Percentiles rank a stretch among this genome's conserved stretches.
Conservation (phyloP, 2,329 filamentous ascomycete genomes). For the Zymoseptoria tritici region DNA sequence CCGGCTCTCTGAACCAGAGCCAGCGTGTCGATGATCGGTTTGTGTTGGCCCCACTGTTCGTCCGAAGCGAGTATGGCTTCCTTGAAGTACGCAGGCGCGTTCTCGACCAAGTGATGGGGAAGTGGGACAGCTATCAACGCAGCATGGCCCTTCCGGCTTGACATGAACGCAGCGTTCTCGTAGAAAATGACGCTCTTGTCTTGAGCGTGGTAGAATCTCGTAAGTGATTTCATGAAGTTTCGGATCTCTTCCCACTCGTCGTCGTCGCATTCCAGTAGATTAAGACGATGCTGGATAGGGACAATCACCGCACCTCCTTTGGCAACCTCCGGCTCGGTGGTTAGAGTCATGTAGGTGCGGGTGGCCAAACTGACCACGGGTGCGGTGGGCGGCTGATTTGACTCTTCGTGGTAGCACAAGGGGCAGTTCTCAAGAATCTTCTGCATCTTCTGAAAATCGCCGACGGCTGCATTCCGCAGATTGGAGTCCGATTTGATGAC, state of each 20-base stretch:
- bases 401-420: constrained; percentile 87
- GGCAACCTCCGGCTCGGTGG: constrained; percentile 80
- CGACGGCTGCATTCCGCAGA: constrained; percentile 78
- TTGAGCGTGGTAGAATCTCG: constrained; percentile 87
- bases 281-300: constrained; percentile 76
- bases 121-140: constrained; percentile 80
- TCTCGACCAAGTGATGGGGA: constrained; percentile 84
- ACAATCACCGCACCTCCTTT: constrained; percentile 81
- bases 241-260: constrained; percentile 99
- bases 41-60: constrained; percentile 92
- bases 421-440: constrained; percentile 79
- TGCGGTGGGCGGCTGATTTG: constrained; percentile 61
- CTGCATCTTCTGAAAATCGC: constrained; percentile 84
- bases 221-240: constrained; percentile 97
- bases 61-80: constrained; percentile 85
- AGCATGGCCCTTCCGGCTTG: constrained; percentile 66
- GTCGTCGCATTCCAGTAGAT: constrained; percentile 95
- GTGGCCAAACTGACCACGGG: constrained; percentile 82
- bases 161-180: constrained; percentile 82
- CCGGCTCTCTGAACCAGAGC: constrained; percentile 54
- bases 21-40: constrained; percentile 84
- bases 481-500: constrained; percentile 83
- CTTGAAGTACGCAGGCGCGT: constrained; percentile 86
- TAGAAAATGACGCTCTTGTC: constrained; percentile 93
- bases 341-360: constrained; percentile 76